Evolutionary conservation across 176 grass and related monocot genomes (phyloP).

Genomic region (Elaeis guineensis): DNA sequence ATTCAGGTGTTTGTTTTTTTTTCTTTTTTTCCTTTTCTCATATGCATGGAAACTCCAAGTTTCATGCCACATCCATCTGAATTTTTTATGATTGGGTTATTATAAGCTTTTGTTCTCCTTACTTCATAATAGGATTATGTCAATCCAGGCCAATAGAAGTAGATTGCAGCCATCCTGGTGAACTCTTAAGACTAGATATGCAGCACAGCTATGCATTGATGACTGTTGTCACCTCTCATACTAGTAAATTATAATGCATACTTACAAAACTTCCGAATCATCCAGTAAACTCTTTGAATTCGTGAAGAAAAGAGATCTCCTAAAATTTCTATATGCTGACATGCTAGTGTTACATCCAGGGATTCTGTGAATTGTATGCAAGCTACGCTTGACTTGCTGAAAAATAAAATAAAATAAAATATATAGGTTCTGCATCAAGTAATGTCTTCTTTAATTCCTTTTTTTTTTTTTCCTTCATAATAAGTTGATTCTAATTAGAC

Average conservation of each 20-base stretch:
- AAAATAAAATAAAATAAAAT: too few species aligned
- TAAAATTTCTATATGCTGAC: too few species aligned
- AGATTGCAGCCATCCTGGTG: too few species aligned
- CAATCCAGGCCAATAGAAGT: constrained; percentile 4
- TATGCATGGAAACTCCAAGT: not conserved
- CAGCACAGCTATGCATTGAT: constrained; percentile 3
- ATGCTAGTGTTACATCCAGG: too few species aligned
- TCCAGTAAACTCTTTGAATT: too few species aligned
- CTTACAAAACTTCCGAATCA: too few species aligned
- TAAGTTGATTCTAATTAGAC: too few species aligned
- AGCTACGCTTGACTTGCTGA: too few species aligned
- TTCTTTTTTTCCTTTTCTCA: not conserved
- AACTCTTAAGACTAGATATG: not conserved
- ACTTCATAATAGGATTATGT: constrained; percentile 8
- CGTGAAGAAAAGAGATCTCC: too few species aligned
- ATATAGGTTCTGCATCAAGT: not conserved
- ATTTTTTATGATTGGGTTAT: not conserved
- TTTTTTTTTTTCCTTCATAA: not conserved
- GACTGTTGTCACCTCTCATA: too few species aligned
- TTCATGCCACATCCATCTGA: not conserved
- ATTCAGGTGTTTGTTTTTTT: not conserved
- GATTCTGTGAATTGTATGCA: too few species aligned
- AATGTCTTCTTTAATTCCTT: not conserved
- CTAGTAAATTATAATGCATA: too few species aligned
- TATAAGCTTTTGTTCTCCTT: not conserved